Evolutionary conservation across 2,329 filamentous ascomycete genomes (phyloP), one percentile per base, ranked within the genome.

Genomic region (Hortaea werneckii): DNA sequence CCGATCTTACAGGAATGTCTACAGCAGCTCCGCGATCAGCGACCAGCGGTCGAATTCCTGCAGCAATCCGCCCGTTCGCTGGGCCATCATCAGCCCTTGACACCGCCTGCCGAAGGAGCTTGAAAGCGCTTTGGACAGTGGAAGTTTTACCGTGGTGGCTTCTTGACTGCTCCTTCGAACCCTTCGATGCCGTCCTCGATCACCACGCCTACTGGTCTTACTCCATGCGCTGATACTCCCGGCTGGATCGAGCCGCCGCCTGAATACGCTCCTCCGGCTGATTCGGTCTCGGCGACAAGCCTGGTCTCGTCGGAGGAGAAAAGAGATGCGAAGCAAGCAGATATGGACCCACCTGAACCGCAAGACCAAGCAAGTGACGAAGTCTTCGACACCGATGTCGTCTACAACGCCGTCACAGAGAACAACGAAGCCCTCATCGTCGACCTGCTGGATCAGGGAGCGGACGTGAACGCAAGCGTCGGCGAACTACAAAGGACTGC

Each of bases 211-310:
- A 56, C 53, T 9, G 56, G 54, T 32, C 50, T 56, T 13, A 59
- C 52, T 2, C 55, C 56, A 32, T 43, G 38, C 2, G 41, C 50
- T 5, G 56, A 59, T 44, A 40, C 49, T 5, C 51, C 43, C 43
- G 52, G 47, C 40, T 60, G 56, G 55, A 51, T 56, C 35, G 56
- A 60, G 29, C 58, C 58, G 39, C 58, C 58, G 20, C 58, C 58
- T n/a, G 50, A 59, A 38, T 59, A 59, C 43, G 56, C 51, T 12
- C 55, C 57, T 20, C 50, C 54, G 5, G 38, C 46, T 5, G 41
- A 48, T 26, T n/a, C 32, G 8, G 32, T 9, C 3, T n/a, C n/a
- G 9, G n/a, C n/a, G 32, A 34, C 40, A 2, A 29, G 46, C 2
- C 28, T 49, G 13, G 32, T 41, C 10, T 11, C n/a, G 9, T 11